Evolutionary conservation across 208 protist species (phyloP), one percentile per base, ranked within the genome.

Genomic region (Acanthamoeba lenticulata): DNA sequence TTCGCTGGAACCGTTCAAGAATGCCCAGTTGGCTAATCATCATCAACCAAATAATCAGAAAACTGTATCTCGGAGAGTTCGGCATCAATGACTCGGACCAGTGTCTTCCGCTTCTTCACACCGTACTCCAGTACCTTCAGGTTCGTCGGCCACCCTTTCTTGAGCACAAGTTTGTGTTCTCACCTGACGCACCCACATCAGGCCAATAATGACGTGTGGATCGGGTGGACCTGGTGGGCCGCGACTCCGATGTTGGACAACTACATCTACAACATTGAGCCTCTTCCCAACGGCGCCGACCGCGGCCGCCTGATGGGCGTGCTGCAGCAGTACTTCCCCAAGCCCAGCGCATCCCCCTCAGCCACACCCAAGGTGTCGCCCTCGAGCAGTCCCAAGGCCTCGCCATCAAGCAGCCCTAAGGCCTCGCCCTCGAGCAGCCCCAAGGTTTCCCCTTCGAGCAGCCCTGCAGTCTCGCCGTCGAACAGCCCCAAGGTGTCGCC

Each of bases 1-100:
- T 72, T 29, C n/a, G 62, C 49, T 57, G 19, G 13, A 57, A 57
- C 49, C 9, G 19, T 19, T 24, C 9, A 57, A 57, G 19, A 57
- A 24, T 57, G n/a, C n/a, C n/a, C n/a, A n/a, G n/a, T n/a, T n/a
- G n/a, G n/a, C n/a, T n/a, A n/a, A n/a, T n/a, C n/a, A n/a, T n/a
- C n/a, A n/a, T n/a, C 21, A 7, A 0, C 21, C 27, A 29, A 7
- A 7, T 3, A 24, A 29, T 15, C 52, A 60, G 52, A 57, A 72
- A 72, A 24, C 62, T 72, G n/a, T 72, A 29, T 24, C 62, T 72
- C 13, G 62, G 62, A 7, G 62, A 72, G 62, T 72, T 72, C 62
- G 62, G 62, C 29, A 72, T 72, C 62, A 72, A 72, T 32, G 62
- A 72, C 62, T 72, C 62, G 29, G 62, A 72, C 62, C 13, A 72